Conservation (phyloP, 352 stramenopile species). For the Pythium scleroteichum region DNA sequence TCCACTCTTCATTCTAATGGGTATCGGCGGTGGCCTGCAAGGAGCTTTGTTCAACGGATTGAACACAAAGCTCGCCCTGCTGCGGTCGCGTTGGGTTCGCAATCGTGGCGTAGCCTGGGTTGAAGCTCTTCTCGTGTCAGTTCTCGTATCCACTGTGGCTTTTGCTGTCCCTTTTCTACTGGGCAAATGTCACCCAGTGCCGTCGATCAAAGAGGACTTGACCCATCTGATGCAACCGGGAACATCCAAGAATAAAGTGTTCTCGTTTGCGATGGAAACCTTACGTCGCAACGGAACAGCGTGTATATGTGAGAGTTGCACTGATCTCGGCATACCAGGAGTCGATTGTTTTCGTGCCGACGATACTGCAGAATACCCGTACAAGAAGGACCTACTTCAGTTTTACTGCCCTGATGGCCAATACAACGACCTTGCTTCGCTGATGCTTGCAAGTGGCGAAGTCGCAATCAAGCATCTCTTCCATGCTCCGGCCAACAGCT, state of each 20-base stretch:
- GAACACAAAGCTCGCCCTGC: slow-evolving; percentile 50
- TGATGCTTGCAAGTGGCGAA: slow-evolving; percentile 95
- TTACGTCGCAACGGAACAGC: slow-evolving; percentile 63
- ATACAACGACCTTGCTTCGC: slow-evolving; percentile 97
- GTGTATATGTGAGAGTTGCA: slow-evolving; percentile 74
- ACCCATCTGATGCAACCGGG: slow-evolving; percentile 45
- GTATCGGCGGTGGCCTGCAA: slow-evolving; percentile 78
- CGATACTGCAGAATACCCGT: slow-evolving; percentile 73
- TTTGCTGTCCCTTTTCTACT: slow-evolving; percentile 67
- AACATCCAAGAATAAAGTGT: slow-evolving; percentile 48
- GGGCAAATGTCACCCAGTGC: slow-evolving; percentile 64
- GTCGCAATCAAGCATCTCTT: slow-evolving; percentile 95
- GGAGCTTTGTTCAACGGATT: slow-evolving; percentile 82
- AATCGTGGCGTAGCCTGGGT: slow-evolving; percentile 52
- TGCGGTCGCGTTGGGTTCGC: slow-evolving; percentile 63
- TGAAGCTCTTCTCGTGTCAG: slow-evolving; percentile 58
- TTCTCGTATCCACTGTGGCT: slow-evolving; percentile 60
- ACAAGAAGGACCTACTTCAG: slow-evolving; percentile 88
- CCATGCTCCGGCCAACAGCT: slow-evolving; percentile 81
- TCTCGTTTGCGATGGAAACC: slow-evolving; percentile 73
- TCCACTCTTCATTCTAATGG: slow-evolving; percentile 87
- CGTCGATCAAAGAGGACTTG: slow-evolving; percentile 55
- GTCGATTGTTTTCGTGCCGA: slow-evolving; percentile 67
- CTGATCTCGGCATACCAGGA: slow-evolving; percentile 44
- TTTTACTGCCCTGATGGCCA: slow-evolving; percentile 95